phyloP scores from a whole-genome alignment of 768 basidiomycete species.

The Ramaria rubella region DNA sequence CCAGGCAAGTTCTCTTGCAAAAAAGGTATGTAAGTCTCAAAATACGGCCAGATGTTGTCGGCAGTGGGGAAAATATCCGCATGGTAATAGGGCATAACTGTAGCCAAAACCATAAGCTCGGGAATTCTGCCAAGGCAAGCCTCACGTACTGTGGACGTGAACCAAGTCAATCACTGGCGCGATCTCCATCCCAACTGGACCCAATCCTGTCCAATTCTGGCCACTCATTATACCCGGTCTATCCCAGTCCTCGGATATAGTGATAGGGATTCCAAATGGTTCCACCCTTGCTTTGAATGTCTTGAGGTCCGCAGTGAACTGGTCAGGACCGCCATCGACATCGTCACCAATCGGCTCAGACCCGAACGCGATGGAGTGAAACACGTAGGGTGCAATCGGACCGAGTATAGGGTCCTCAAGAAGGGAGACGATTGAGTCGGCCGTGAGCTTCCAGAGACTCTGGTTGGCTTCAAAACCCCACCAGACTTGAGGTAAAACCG shows the following conservation, averaged over 20 bases:
- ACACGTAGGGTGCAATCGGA: constrained; percentile 14
- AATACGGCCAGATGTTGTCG: constrained; percentile 9
- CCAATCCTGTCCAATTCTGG: constrained; percentile 1
- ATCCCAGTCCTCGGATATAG: constrained; percentile 18
- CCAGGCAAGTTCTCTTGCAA: constrained; percentile 7
- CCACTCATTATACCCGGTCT: constrained; percentile 7
- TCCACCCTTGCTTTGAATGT: constrained; percentile 9
- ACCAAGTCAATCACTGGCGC: constrained; percentile 13
- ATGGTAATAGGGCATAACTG: constrained; percentile 14
- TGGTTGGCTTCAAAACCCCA: constrained; percentile 12
- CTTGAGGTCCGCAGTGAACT: constrained; percentile 11
- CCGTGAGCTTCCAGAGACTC: constrained; percentile 9
- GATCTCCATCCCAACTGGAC: constrained; percentile 4
- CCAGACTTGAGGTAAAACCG: constrained; percentile 12
- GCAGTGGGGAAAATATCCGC: constrained; percentile 10
- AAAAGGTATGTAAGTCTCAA: constrained; percentile 10
- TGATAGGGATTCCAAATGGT: constrained; percentile 11
- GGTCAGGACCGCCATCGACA: constrained; percentile 12
- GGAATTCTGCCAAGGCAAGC: no score
- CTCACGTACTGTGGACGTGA: constrained; percentile 12
- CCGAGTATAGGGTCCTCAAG: constrained; percentile 6
- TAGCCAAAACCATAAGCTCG: neutral
- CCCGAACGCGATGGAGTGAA: constrained; percentile 16
- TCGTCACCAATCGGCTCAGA: constrained; percentile 17
- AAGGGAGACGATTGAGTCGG: constrained; percentile 10